phyloP scores from a whole-genome alignment of 1,139 yeast genomes.

The Nakaseomyces uthaithaninus region DNA sequence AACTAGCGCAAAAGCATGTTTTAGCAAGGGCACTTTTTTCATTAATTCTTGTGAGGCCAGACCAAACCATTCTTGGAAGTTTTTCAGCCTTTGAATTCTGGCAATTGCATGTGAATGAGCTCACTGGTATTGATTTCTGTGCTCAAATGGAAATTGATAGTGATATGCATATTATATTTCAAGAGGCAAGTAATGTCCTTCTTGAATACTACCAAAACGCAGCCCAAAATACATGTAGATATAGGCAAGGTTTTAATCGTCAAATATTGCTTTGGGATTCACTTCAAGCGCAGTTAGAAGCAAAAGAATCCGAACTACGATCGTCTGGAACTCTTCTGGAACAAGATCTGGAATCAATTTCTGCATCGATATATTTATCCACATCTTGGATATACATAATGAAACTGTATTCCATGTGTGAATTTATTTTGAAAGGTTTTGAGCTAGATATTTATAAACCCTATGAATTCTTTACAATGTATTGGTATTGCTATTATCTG shows the following conservation, averaged over 20 bases:
- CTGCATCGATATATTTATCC: conserved; percentile 42
- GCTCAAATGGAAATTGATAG: not conserved
- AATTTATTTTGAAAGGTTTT: conserved; percentile 65
- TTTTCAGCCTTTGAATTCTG: conserved; percentile 29
- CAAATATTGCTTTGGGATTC: conserved; percentile 63
- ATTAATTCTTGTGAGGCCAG: conserved; percentile 52
- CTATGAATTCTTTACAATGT: conserved; percentile 62
- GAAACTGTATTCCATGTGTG: conserved; percentile 63
- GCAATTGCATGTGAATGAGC: conserved; percentile 28
- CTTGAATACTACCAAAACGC: conserved; percentile 50
- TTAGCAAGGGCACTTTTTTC: conserved; percentile 57
- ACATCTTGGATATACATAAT: conserved; percentile 60
- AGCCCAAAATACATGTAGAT: conserved; percentile 74
- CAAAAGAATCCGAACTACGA: conserved; percentile 40
- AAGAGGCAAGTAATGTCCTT: conserved; percentile 33
- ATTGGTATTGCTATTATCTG: conserved; percentile 58
- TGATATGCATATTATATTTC: conserved; percentile 6
- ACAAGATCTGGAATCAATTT: conserved; percentile 22
- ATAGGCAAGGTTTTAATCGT: conserved; percentile 62
- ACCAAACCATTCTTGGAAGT: conserved; percentile 43
- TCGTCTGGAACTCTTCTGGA: conserved; percentile 25
- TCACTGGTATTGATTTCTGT: conserved; percentile 18
- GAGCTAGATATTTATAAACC: conserved; percentile 66
- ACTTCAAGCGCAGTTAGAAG: conserved; percentile 61
- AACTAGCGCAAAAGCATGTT: conserved; percentile 37